A percentile compares a stretch with the other conserved stretches of the same genome.
phyloP scores from a whole-genome alignment of 2,329 filamentous ascomycete genomes.

The Alternaria triticimaculans region DNA sequence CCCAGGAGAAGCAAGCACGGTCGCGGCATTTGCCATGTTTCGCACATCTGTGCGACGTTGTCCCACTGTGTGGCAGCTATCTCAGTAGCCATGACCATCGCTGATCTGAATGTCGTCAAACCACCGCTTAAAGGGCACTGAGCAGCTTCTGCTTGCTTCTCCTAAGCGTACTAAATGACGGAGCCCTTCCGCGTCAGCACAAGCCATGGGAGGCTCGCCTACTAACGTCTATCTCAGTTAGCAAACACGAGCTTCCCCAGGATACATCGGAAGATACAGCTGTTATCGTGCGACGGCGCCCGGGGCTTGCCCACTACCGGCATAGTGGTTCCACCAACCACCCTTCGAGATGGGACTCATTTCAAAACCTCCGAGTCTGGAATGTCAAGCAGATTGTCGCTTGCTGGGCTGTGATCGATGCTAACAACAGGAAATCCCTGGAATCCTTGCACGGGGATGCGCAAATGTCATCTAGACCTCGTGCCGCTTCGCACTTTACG shows the following conservation, averaged over 20 bases:
- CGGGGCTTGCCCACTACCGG: constrained; percentile 16
- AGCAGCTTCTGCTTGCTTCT: background rate
- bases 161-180: background rate
- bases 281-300: constrained; percentile 23
- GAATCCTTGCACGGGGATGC: constrained; percentile 20
- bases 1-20: background rate
- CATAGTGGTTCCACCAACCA: constrained; percentile 37
- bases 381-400: constrained; percentile 22
- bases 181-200: constrained; percentile 7
- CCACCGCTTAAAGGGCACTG: constrained; percentile 1
- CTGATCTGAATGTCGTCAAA: constrained; percentile 5
- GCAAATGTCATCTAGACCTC: constrained; percentile 17
- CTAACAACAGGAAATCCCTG: constrained; percentile 23
- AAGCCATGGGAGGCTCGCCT: constrained; percentile 3
- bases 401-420: constrained; percentile 17
- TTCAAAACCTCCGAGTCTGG: constrained; percentile 26
- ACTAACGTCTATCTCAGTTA: constrained; percentile 18
- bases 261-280: constrained; percentile 22
- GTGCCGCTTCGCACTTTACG: constrained; percentile 13
- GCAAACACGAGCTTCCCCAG: constrained; percentile 29
- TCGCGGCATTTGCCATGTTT: background rate
- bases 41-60: background rate
- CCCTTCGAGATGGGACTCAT: constrained; percentile 27
- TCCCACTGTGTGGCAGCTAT: constrained; percentile 1
- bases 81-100: background rate